These are phyloP conservation scores for Venturia nashicola DNA, from an alignment of 2,329 filamentous ascomycete species.

Conservation along the genomic window DNA sequence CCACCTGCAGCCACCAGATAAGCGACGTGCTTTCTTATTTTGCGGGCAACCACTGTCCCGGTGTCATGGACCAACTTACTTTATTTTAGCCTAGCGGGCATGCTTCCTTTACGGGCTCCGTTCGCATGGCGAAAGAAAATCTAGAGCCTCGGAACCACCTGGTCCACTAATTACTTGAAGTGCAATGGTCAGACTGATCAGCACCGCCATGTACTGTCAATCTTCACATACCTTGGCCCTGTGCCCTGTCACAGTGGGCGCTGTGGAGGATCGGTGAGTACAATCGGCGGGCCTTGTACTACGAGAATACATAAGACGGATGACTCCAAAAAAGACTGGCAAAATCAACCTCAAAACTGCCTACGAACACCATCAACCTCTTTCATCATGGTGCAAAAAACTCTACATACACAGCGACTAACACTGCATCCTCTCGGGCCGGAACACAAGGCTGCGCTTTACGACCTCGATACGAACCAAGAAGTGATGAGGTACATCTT, in stretches of 20 bases:
- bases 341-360: neutral
- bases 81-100: neutral
- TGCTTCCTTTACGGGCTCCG: neutral
- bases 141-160: too few species aligned
- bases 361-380: neutral
- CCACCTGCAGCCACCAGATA: neutral
- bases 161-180: too few species aligned
- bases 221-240: neutral
- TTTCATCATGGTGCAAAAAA: neutral
- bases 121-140: neutral
- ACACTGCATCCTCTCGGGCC: neutral
- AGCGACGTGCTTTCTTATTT: neutral
- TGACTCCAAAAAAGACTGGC: neutral
- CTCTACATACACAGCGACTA: neutral
- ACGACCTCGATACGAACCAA: neutral
- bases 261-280: neutral
- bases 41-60: neutral
- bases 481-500: conserved; percentile 8
- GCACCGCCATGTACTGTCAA: neutral
- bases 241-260: neutral
- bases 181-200: neutral
- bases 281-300: neutral
- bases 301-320: neutral
- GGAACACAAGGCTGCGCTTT: neutral
- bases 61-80: neutral